These are phyloP conservation scores for Pseudogymnoascus sp. DNA, from an alignment of 2,329 filamentous ascomycete species.

Conservation along the genomic window DNA sequence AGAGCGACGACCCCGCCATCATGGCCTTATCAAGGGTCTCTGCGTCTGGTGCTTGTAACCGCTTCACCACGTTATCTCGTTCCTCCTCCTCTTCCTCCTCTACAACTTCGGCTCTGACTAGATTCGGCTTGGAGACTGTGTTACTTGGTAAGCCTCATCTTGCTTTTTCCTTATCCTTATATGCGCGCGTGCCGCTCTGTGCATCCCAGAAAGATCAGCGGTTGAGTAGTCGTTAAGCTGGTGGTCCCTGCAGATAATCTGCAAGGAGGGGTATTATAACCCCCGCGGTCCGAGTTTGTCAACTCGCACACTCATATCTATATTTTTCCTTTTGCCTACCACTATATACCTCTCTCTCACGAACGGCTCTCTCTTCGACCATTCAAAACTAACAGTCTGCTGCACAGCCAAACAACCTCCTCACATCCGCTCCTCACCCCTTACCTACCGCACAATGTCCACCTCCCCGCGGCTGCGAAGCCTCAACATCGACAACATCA, in stretches of 20 bases:
- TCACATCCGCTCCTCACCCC: background rate
- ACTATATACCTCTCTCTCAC: background rate
- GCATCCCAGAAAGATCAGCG: background rate
- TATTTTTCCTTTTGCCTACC: background rate
- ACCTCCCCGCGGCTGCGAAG: slow-evolving; percentile 34
- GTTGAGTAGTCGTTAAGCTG: background rate
- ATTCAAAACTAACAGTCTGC: background rate
- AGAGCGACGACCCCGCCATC: background rate
- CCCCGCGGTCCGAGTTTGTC: background rate
- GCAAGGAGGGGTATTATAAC: background rate
- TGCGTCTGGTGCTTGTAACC: slow-evolving; percentile 4
- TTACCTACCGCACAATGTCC: slow-evolving; percentile 24
- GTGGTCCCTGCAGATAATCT: background rate
- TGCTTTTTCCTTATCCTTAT: background rate
- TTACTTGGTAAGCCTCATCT: slow-evolving; percentile 1
- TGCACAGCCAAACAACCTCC: background rate
- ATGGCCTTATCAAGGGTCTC: slow-evolving; percentile 2
- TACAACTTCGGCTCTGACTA: background rate
- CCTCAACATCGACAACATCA: slow-evolving; percentile 81
- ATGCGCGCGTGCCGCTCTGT: background rate
- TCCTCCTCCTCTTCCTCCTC: background rate
- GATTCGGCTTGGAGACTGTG: background rate
- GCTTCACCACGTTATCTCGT: background rate
- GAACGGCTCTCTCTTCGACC: background rate
- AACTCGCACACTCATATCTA: background rate